Evolutionary conservation across 2,329 filamentous ascomycete genomes (phyloP), one percentile per base, ranked within the genome.

Genomic region (Botryotinia globosa): DNA sequence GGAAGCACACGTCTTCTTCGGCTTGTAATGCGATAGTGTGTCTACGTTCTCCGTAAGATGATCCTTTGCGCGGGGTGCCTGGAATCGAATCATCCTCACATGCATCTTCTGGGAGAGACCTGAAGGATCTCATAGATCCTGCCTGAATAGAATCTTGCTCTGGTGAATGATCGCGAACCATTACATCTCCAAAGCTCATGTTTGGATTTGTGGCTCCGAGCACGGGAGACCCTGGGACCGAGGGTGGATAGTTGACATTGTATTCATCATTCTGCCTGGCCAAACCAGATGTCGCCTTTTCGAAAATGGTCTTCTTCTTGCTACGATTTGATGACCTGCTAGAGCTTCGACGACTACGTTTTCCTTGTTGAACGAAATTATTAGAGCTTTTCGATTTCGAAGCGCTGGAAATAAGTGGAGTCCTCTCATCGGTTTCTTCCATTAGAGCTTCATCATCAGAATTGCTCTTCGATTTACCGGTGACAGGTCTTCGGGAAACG

Each of bases 1-100:
- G 95, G 78, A 97, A 98, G 83, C 96, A 98, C 0, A 98, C 94
- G 82, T 98, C 96, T 76, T 92, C 92, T 78, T 96, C 90, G 0
- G 90, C 92, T 18, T 90, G 86, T 20, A 91, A 81, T 20, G 87
- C 85, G 76, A 90, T 86, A 8, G 88, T 90, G 72, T 87, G 86
- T 54, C 91, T 86, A 66, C 86, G 82, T 29, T 84, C 79, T 44
- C 79, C 77, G 61, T 75, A 80, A 37, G 67, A 74, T 1, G 73
- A 73, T 20, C 79, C 78, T 72, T 76, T 75, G 34, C 76, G 72
- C 39, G 78, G 76, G 14, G 77, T 77, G 8, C 71, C 74, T 29
- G 72, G 63, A 22, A 74, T 48, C 10, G 82, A 82, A 20, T 78
- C 73, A 12, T 79, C 78, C n/a, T 82, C 81, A 34, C 83, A 72